These are phyloP conservation scores for Aspergillus brasiliensis DNA, from an alignment of 2,329 filamentous ascomycete species.

Conservation along the genomic window DNA sequence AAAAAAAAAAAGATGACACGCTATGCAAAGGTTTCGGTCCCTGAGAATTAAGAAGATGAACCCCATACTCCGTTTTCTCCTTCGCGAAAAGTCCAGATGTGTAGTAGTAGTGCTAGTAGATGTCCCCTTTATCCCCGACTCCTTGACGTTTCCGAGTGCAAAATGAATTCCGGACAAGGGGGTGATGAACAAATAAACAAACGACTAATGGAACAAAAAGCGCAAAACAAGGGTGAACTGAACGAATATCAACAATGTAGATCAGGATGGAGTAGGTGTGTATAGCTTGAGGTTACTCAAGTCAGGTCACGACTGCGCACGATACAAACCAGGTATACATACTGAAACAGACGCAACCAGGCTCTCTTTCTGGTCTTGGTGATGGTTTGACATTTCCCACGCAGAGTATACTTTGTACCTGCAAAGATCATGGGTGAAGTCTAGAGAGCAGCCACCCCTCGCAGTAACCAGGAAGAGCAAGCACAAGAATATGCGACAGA, in stretches of 20 bases:
- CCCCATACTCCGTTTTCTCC: constrained; percentile 33
- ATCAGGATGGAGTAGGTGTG: background rate
- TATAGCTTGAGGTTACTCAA: background rate
- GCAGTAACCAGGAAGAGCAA: background rate
- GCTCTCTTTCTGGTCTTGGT: no score
- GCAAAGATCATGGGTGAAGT: no score
- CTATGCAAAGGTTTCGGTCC: constrained; percentile 17
- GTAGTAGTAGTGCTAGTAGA: background rate
- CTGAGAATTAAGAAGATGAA: constrained; percentile 11
- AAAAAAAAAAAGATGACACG: constrained; percentile 6
- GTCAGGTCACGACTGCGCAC: background rate
- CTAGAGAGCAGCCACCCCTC: background rate
- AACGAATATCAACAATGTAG: background rate
- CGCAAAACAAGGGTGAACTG: background rate
- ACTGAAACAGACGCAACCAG: background rate
- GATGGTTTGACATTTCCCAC: no score
- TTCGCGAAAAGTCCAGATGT: constrained; percentile 19
- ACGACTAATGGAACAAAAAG: background rate
- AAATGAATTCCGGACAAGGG: background rate
- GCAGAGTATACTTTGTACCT: no score
- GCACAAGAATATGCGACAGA: background rate
- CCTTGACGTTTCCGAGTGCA: constrained; percentile 31
- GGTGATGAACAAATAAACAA: background rate
- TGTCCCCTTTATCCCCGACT: constrained; percentile 10
- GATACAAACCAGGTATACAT: background rate